A percentile compares a stretch with the other conserved stretches of the same genome.
phyloP scores from a whole-genome alignment of 345 rosid species.

The Hibiscus syriacus region DNA sequence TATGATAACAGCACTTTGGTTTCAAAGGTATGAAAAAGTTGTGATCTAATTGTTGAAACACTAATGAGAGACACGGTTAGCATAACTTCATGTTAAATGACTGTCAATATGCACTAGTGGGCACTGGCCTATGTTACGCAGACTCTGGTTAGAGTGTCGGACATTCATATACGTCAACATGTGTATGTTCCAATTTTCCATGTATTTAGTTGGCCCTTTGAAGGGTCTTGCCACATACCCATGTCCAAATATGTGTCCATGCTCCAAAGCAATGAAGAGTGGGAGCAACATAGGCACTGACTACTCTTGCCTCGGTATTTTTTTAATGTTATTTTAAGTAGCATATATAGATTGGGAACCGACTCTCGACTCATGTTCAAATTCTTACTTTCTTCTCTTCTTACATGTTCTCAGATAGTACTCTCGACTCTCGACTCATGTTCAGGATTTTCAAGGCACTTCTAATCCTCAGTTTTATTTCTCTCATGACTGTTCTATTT shows the following conservation, averaged over 20 bases:
- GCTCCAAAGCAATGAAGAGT: too few species aligned
- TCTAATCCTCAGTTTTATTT: conserved; percentile 70
- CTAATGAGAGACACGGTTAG: neutral
- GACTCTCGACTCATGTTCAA: conserved; percentile 83
- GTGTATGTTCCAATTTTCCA: too few species aligned
- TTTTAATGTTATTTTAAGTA: neutral
- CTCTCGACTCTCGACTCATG: conserved; percentile 84
- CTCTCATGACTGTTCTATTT: conserved; percentile 73
- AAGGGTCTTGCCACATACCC: too few species aligned
- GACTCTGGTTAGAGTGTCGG: too few species aligned
- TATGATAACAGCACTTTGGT: conserved; percentile 62
- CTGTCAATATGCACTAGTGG: neutral
- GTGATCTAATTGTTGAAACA: neutral
- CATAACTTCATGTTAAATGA: neutral
- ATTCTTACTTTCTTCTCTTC: neutral
- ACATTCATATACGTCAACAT: too few species aligned
- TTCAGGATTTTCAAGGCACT: conserved; percentile 89
- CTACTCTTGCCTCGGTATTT: too few species aligned
- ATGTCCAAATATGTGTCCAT: too few species aligned
- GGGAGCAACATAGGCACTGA: too few species aligned
- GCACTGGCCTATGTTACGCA: neutral
- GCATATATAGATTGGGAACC: too few species aligned
- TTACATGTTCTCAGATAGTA: conserved; percentile 45
- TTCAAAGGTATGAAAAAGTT: conserved; percentile 52
- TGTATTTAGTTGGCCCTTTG: too few species aligned